Evolutionary conservation across 768 basidiomycete genomes (phyloP).

Genomic region (Leccinum disarticulatum): DNA sequence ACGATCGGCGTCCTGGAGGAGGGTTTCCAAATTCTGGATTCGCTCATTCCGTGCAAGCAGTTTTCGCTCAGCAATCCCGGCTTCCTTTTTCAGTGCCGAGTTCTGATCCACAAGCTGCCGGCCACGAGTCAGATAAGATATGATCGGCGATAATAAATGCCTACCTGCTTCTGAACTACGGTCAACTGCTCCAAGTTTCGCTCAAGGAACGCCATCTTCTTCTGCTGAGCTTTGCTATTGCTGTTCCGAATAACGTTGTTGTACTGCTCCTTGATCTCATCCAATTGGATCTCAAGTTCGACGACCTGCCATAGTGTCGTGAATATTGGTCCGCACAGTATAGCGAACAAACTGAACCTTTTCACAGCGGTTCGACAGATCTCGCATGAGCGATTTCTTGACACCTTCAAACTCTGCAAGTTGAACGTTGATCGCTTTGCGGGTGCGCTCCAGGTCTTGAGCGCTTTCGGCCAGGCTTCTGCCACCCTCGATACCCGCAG

Average conservation of each 20-base stretch:
- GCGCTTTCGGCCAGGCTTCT: conserved; percentile 97
- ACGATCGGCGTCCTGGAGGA: conserved; percentile 92
- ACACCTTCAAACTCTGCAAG: conserved; percentile 98
- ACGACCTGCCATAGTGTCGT: conserved; percentile 67
- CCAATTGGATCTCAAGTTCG: conserved; percentile 96
- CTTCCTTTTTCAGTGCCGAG: conserved; percentile 94
- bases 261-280: conserved; percentile 98
- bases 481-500: conserved; percentile 95
- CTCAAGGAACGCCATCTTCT: conserved; percentile 99
- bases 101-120: conserved; percentile 96
- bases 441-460: conserved; percentile 93
- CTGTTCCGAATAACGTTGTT: conserved; percentile 98
- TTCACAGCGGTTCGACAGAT: conserved; percentile 98
- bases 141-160: conserved; percentile 16
- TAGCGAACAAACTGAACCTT: conserved; percentile 57
- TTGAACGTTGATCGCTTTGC: conserved; percentile 97
- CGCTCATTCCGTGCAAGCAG: conserved; percentile 95
- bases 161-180: conserved; percentile 93
- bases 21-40: conserved; percentile 92
- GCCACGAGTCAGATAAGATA: conserved; percentile 15
- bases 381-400: conserved; percentile 98
- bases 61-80: conserved; percentile 95
- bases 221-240: conserved; percentile 97
- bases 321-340: conserved; percentile 15
- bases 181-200: conserved; percentile 95